Base-by-base conservation (phyloP, 306 rosid genomes). In the Arachis stenosperma region DNA sequence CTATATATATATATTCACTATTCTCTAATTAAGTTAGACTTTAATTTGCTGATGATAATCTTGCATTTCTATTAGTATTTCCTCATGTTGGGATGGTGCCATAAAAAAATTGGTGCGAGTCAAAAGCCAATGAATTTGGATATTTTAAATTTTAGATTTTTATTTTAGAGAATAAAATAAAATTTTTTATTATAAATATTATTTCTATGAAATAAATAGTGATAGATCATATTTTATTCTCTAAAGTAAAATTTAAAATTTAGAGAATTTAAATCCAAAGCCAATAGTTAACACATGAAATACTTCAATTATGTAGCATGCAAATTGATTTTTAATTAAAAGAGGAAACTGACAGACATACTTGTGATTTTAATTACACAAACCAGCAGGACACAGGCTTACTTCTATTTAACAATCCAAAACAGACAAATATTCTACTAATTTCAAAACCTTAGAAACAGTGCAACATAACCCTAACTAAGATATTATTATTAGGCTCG, bases 271-370 rank as follows among this genome's bases (percentile, higher is more conserved):
- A 17, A 17, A 17, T 17, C 17, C 17, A 17, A 17, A 17, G 10
- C 53, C 46, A 80, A 59, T 61, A 22, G 7, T 43, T 73, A 74
- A 64, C 44, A 65, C 65, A 61, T 65, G 76, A 40, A 68, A 42
- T 58, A 68, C 47, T 53, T 17, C 5, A 63, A 61, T 70, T 50
- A 74, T 84, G 30, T 83, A 75, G 75, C 70, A 79, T 76, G 70
- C 41, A 75, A 77, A 76, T 52, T 40, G 68, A 62, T 67, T 77
- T 68, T 15, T 74, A 74, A 33, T 33, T 33, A 33, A 33, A 33
- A 51, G 22, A 81, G 70, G 71, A 80, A 79, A 83, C 81, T 87
- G 89, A 87, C 96, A 89, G 85, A 91, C 96, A 91, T 91, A 71
- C 93, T 87, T 87, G 81, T 60, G 63, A 81, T 69, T 59, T 71